These are phyloP conservation scores for Croton laevigatus DNA, from an alignment of 441 rosid genomes.

Conservation along the genomic window DNA sequence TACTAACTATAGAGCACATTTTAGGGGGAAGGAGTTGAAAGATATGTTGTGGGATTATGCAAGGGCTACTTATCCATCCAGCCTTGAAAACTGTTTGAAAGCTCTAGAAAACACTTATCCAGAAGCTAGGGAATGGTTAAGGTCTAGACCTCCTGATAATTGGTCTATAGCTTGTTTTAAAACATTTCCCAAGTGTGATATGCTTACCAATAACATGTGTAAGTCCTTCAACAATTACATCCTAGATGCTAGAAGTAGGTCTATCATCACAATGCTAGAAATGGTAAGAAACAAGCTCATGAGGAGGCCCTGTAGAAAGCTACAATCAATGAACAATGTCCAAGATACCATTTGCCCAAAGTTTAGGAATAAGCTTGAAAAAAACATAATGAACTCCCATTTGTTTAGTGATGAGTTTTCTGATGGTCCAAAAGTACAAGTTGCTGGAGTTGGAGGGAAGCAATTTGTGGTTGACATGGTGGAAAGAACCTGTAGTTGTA, in stretches of 20 bases:
- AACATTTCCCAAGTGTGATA: not conserved
- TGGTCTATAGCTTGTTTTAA: not conserved
- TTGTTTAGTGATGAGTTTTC: too few relatives aligned
- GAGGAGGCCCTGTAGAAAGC: not conserved
- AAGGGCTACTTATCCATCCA: not conserved
- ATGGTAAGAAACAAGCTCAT: not conserved
- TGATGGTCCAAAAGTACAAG: too few relatives aligned
- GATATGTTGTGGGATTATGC: not conserved
- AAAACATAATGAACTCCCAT: too few relatives aligned
- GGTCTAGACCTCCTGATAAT: not conserved
- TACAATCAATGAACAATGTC: not conserved
- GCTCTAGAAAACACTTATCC: not conserved
- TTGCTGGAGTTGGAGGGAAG: too few relatives aligned
- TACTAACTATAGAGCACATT: not conserved
- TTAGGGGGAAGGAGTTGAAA: not conserved
- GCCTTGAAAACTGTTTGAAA: not conserved
- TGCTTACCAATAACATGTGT: not conserved
- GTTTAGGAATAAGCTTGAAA: not conserved
- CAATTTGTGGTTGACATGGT: too few relatives aligned
- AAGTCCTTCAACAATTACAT: not conserved
- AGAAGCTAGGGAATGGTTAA: not conserved
- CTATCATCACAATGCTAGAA: not conserved
- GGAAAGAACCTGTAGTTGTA: too few relatives aligned
- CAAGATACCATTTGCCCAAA: not conserved
- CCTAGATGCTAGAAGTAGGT: not conserved